Evolutionary conservation across 495 filamentous ascomycete species (phyloP).

Genomic region (Neurospora sp.): DNA sequence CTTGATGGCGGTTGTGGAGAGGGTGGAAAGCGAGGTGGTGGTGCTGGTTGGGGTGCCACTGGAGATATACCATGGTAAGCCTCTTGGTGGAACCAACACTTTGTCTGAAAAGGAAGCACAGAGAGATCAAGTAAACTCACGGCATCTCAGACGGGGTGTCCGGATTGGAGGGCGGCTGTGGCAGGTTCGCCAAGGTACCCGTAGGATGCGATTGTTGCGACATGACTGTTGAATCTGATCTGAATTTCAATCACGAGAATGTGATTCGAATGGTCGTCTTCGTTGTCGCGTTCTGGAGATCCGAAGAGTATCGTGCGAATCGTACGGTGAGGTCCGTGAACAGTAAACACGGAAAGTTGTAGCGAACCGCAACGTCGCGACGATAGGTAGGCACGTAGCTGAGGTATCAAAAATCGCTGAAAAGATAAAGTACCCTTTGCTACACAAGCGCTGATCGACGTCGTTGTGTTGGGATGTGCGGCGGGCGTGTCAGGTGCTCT

Average conservation of each 20-base stretch:
- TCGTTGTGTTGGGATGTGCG: background rate
- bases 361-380: background rate
- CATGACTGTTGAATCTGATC: constrained; percentile 14
- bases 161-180: constrained; percentile 71
- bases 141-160: constrained; percentile 87
- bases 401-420: background rate
- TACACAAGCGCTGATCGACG: background rate
- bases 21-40: constrained; percentile 73
- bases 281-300: background rate
- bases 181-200: constrained; percentile 61
- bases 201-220: constrained; percentile 45
- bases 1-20: constrained; percentile 89
- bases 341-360: background rate
- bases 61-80: constrained; percentile 7
- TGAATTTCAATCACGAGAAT: too few relatives aligned
- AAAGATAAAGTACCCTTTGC: background rate
- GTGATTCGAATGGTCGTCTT: background rate
- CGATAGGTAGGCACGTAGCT: background rate
- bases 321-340: background rate
- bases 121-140: constrained; percentile 42
- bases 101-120: background rate
- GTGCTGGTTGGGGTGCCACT: constrained; percentile 89
- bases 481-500: background rate
- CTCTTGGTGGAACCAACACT: constrained; percentile 2
- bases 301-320: background rate